phyloP scores from a whole-genome alignment of 306 rosid genomes.

The Bauhinia variegata region DNA sequence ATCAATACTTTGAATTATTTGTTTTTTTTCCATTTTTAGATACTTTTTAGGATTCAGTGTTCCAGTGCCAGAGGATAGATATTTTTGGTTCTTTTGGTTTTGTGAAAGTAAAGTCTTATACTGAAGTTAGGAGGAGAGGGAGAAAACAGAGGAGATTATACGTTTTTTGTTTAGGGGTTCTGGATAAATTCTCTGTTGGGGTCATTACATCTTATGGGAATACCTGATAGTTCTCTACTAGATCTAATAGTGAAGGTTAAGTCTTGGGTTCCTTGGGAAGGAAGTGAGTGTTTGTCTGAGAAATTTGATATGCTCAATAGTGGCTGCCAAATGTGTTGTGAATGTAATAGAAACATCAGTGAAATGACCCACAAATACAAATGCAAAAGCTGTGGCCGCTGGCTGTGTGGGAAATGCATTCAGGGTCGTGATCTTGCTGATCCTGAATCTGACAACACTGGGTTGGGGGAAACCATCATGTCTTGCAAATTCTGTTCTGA shows the following conservation, averaged over 20 bases:
- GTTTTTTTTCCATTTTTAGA: slow-evolving; percentile 28
- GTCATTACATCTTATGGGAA: slow-evolving; percentile 73
- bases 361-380: slow-evolving; percentile 47
- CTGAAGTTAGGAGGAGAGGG: slow-evolving; percentile 42
- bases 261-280: slow-evolving; percentile 68
- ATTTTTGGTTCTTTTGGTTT: slow-evolving; percentile 39
- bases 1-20: slow-evolving; percentile 37
- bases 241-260: slow-evolving; percentile 71
- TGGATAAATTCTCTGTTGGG: slow-evolving; percentile 45
- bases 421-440: slow-evolving; percentile 49
- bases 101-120: slow-evolving; percentile 38
- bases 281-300: slow-evolving; percentile 47
- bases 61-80: slow-evolving; percentile 44
- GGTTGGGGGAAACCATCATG: slow-evolving; percentile 37
- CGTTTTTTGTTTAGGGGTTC: slow-evolving; percentile 34
- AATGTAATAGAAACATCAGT: slow-evolving; percentile 50
- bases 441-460: slow-evolving; percentile 45
- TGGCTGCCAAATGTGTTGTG: slow-evolving; percentile 64
- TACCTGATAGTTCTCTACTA: slow-evolving; percentile 78
- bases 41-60: slow-evolving; percentile 38
- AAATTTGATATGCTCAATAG: slow-evolving; percentile 60
- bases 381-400: slow-evolving; percentile 72
- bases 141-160: slow-evolving; percentile 22
- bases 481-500: slow-evolving; percentile 73
- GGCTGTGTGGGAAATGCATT: slow-evolving; percentile 73